Evolutionary conservation across 139 green algal genomes (phyloP), one percentile per base, ranked within the genome.

Genomic region (Medakamo hakoo): DNA sequence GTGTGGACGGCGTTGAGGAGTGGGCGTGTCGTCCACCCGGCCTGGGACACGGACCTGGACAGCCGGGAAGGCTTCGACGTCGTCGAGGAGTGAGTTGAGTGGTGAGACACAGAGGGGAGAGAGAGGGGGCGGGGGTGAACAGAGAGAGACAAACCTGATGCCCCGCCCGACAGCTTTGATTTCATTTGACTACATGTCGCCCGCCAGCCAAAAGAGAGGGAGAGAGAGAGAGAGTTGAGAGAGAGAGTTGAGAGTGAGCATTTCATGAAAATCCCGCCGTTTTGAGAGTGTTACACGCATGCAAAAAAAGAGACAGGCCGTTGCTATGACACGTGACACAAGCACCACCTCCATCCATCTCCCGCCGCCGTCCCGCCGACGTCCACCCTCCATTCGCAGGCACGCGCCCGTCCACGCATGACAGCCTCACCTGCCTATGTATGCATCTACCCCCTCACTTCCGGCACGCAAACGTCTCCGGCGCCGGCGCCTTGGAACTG

Each of bases 1-100:
- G 88, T 96, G 27, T 95, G 88, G 89, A 70, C 70, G 4, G 82
- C 84, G 1, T 72, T 87, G 65, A 74, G 83, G 5, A 72, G 68
- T 63, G 69, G 88, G 59, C 65, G 74, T 48, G 68, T 65, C 19
- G 18, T 68, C 55, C 76, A 82, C 30, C 0, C 19, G 16, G 73
- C 68, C 23, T 82, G 76, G 76, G 55, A 60, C n/a, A n/a, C 26
- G n/a, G n/a, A n/a, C 57, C 21, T 62, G n/a, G 24, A n/a, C n/a
- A 14, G 57, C 25, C 4, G 25, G 9, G 57, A 62, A 27, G 57
- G 5, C n/a, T n/a, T n/a, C n/a, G n/a, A n/a, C n/a, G n/a, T n/a
- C n/a, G n/a, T n/a, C 9, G 57, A 62, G 57, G 57, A 52, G 40
- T 52, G 40, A 52, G 16, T n/a, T n/a, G 40, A 52, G 40, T 52